Percentiles rank a stretch among this genome's conserved stretches.
Evolutionary conservation across 495 filamentous ascomycete genomes (phyloP).

Genomic region (Delitschia confertaspora): DNA sequence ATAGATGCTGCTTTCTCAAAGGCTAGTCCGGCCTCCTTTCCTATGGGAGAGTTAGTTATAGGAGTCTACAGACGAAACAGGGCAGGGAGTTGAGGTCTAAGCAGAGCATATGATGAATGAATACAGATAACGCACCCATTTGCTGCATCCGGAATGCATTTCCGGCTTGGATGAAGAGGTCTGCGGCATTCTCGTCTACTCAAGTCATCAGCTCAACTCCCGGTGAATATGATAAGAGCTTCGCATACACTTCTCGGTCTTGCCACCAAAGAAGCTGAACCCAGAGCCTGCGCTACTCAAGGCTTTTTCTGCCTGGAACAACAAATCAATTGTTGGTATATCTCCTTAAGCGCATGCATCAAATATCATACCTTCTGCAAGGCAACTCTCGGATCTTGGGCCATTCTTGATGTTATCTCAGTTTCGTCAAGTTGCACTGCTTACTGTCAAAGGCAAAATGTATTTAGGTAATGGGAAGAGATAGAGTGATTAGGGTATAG

Average conservation of each 20-base stretch:
- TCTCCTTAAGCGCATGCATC: too few species aligned
- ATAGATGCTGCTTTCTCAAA: conserved; percentile 25
- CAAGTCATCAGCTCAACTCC: background rate
- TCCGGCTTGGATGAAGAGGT: conserved; percentile 70
- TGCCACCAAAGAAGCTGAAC: conserved; percentile 67
- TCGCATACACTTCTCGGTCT: conserved; percentile 58
- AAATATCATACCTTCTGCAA: conserved; percentile 48
- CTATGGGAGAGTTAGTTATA: conserved; percentile 9
- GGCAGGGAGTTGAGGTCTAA: too few species aligned
- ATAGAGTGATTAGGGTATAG: too few species aligned
- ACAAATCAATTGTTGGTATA: too few species aligned
- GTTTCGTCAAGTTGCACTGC: background rate
- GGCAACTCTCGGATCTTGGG: conserved; percentile 49
- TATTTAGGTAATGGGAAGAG: background rate
- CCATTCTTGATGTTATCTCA: too few species aligned
- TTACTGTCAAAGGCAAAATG: conserved; percentile 2
- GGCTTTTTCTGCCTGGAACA: conserved; percentile 81
- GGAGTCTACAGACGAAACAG: background rate
- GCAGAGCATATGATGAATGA: too few species aligned
- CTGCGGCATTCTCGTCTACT: conserved; percentile 60
- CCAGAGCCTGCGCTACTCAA: conserved; percentile 59
- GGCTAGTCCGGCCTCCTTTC: conserved; percentile 26
- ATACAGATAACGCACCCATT: conserved; percentile 42
- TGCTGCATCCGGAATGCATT: conserved; percentile 73
- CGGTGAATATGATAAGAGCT: background rate